phyloP scores from a whole-genome alignment of 352 stramenopile species.

The Phytophthora pistaciae region DNA sequence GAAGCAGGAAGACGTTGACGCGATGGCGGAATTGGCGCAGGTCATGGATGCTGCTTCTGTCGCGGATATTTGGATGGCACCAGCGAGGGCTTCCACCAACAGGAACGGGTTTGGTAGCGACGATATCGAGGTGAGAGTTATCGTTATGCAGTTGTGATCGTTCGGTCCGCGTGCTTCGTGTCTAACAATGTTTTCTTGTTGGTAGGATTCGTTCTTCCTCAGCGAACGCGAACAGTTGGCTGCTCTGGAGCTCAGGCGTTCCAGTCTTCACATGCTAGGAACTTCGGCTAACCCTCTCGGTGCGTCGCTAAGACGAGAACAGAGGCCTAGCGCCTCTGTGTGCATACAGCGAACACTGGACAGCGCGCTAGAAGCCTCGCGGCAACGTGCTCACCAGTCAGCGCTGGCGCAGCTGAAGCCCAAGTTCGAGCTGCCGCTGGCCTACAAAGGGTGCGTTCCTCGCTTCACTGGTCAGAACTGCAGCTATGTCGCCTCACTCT shows the following conservation, averaged over 20 bases:
- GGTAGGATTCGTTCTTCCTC: conserved; percentile 38
- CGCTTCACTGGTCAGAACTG: neutral
- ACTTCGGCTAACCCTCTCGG: conserved; percentile 22
- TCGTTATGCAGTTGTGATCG: neutral
- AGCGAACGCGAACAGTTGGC: conserved; percentile 32
- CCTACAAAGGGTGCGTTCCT: conserved; percentile 49
- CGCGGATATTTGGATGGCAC: conserved; percentile 51
- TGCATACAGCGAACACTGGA: conserved; percentile 50
- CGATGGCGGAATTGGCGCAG: conserved; percentile 53
- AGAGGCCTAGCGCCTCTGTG: conserved; percentile 27
- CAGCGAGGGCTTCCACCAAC: neutral
- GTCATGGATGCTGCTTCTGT: conserved; percentile 63
- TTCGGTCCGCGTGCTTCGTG: neutral
- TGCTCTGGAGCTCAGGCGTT: conserved; percentile 37
- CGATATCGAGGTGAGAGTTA: conserved; percentile 39
- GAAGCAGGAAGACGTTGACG: conserved; percentile 43
- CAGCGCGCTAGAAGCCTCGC: conserved; percentile 30
- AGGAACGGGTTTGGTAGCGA: conserved; percentile 1
- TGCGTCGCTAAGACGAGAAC: conserved; percentile 17
- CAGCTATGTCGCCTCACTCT: conserved; percentile 19
- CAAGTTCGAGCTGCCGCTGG: conserved; percentile 61
- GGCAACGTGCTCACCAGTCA: conserved; percentile 25
- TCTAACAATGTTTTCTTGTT: conserved; percentile 10
- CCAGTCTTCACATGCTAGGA: conserved; percentile 36
- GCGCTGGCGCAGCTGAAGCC: conserved; percentile 46